These are phyloP conservation scores for Dactylellina sp. DNA, from an alignment of 2,329 filamentous ascomycete species.

Conservation along the genomic window DNA sequence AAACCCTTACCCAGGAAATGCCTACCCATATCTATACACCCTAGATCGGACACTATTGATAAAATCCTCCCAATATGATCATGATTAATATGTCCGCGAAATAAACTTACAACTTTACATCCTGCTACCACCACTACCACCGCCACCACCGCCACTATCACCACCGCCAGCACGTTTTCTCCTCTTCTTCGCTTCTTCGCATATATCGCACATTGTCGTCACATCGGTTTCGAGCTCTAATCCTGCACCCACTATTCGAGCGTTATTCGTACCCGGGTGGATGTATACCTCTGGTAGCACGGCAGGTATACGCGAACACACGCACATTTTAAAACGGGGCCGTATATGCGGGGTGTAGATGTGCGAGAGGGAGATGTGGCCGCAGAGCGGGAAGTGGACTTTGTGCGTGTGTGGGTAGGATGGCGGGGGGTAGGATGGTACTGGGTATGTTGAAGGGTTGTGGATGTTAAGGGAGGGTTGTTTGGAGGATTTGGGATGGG, in stretches of 20 bases:
- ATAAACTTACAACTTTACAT: no score
- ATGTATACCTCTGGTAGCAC: slow-evolving; percentile 19
- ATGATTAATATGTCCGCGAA: no score
- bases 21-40: no score
- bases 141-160: no score
- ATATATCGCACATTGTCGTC: slow-evolving; percentile 68
- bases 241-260: background rate
- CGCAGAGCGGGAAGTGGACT: slow-evolving; percentile 31
- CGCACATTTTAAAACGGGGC: slow-evolving; percentile 23
- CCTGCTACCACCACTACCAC: no score
- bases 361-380: slow-evolving; percentile 22
- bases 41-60: no score
- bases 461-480: background rate
- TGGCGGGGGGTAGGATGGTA: slow-evolving; percentile 1
- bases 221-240: slow-evolving; percentile 15
- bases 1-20: no score
- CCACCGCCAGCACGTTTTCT: no score
- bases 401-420: slow-evolving; percentile 28
- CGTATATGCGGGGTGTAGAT: slow-evolving; percentile 12
- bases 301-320: slow-evolving; percentile 22
- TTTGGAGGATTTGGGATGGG: background rate
- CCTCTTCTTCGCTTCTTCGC: slow-evolving; percentile 75
- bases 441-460: slow-evolving; percentile 25
- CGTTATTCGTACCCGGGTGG: slow-evolving; percentile 1
- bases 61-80: no score